phyloP scores from a whole-genome alignment of 2,329 filamentous ascomycete species.

The Aspergillus carbonarius region DNA sequence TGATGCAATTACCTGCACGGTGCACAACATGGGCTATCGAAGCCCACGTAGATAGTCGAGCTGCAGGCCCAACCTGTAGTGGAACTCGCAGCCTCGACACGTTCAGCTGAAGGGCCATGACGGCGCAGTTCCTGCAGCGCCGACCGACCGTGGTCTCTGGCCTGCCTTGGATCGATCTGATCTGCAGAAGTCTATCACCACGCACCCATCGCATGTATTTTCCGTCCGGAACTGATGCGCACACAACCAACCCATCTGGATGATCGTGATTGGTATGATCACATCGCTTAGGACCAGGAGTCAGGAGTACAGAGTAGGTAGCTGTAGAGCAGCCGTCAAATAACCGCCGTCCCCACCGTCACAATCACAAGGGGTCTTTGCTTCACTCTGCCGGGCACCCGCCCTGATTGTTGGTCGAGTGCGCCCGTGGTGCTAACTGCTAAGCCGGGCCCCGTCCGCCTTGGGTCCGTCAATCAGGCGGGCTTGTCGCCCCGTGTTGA shows the following conservation, averaged over 20 bases:
- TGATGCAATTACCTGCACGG: neutral
- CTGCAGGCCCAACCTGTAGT: slow-evolving; percentile 1
- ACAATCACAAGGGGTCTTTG: slow-evolving; percentile 17
- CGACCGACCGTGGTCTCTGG: neutral
- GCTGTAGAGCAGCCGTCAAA: neutral
- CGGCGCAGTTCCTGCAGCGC: slow-evolving; percentile 33
- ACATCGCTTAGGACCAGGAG: neutral
- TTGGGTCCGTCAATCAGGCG: slow-evolving; percentile 22
- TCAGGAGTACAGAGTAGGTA: neutral
- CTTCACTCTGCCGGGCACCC: slow-evolving; percentile 12
- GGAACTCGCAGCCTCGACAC: neutral
- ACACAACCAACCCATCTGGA: neutral
- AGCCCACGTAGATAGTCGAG: neutral
- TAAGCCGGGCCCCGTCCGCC: slow-evolving; percentile 13
- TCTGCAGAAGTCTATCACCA: slow-evolving; percentile 6
- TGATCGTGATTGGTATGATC: slow-evolving; percentile 10
- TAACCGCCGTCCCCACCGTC: slow-evolving; percentile 21
- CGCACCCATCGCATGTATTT: neutral
- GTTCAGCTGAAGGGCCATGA: slow-evolving; percentile 25
- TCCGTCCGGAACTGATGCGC: neutral
- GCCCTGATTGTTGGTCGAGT: neutral
- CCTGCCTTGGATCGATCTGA: slow-evolving; percentile 16
- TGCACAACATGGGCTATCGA: neutral
- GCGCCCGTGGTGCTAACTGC: slow-evolving; percentile 15
- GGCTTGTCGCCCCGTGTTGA: slow-evolving; percentile 13